phyloP scores from a whole-genome alignment of 768 basidiomycete genomes.

The Favolaschia claudopus region DNA sequence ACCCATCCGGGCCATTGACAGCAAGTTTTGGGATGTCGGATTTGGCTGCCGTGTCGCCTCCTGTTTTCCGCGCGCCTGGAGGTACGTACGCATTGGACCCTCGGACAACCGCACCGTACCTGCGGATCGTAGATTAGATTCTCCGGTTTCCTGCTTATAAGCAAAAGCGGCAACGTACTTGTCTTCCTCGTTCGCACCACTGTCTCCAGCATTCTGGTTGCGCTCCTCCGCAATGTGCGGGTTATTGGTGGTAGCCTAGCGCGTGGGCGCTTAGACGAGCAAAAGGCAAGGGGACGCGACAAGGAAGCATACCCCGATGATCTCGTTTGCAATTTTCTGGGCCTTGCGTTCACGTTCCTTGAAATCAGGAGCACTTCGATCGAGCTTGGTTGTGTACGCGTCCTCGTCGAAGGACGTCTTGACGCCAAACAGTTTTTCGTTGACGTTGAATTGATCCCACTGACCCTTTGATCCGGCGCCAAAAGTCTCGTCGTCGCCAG shows the following conservation, averaged over 20 bases:
- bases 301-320: slow-evolving; percentile 71
- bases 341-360: slow-evolving; percentile 90
- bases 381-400: slow-evolving; percentile 92
- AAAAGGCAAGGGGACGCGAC: not conserved
- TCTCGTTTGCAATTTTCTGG: slow-evolving; percentile 89
- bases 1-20: slow-evolving; percentile 81
- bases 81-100: slow-evolving; percentile 92
- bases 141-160: slow-evolving; percentile 12
- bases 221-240: slow-evolving; percentile 93
- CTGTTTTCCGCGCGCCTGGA: slow-evolving; percentile 79
- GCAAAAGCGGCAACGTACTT: slow-evolving; percentile 63
- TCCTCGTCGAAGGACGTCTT: slow-evolving; percentile 94
- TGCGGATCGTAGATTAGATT: slow-evolving; percentile 44
- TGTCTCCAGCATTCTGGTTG: slow-evolving; percentile 67
- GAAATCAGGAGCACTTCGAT: slow-evolving; percentile 83
- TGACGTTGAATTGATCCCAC: slow-evolving; percentile 95
- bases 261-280: slow-evolving; percentile 2
- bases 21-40: slow-evolving; percentile 75
- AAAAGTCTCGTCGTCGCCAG: slow-evolving; percentile 75
- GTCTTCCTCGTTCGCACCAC: slow-evolving; percentile 91
- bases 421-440: slow-evolving; percentile 93
- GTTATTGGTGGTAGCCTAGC: slow-evolving; percentile 71
- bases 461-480: slow-evolving; percentile 54
- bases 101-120: slow-evolving; percentile 93
- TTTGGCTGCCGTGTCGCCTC: slow-evolving; percentile 40